Conservation (phyloP, 139 green algal genomes). For the Coelastrella sp. region DNA sequence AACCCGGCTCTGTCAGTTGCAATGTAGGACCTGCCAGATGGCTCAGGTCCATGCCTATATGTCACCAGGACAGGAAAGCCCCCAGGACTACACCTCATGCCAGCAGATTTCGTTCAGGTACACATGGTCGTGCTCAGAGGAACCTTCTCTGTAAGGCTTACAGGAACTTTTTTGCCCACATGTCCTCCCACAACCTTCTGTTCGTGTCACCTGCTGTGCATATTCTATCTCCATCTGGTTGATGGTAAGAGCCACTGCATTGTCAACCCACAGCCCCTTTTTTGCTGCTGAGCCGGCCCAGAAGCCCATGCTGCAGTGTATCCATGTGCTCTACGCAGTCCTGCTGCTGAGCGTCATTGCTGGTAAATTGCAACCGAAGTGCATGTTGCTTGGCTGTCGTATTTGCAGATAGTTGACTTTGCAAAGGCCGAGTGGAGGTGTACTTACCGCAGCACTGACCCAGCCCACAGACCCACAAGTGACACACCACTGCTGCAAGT, state of each 20-base stretch:
- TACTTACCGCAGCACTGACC: background rate
- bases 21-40: constrained; percentile 24
- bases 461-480: constrained; percentile 6
- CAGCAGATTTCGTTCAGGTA: constrained; percentile 30
- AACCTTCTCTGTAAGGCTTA: no score
- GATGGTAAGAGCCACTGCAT: no score
- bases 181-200: no score
- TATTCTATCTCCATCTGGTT: no score
- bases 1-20: background rate
- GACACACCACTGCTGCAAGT: constrained; percentile 42
- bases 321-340: no score
- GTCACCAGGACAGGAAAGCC: constrained; percentile 38
- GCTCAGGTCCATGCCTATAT: background rate
- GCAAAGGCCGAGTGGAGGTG: background rate
- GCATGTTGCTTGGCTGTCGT: background rate
- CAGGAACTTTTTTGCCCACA: no score
- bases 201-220: no score
- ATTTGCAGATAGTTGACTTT: constrained; percentile 17
- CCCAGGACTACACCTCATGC: background rate
- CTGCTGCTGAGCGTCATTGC: no score
- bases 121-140: background rate
- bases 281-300: no score
- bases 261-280: no score
- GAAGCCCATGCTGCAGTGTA: no score
- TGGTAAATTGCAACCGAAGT: no score